Evolutionary conservation across 768 basidiomycete genomes (phyloP), one percentile per base, ranked within the genome.

Genomic region (Auriscalpium vulgare): DNA sequence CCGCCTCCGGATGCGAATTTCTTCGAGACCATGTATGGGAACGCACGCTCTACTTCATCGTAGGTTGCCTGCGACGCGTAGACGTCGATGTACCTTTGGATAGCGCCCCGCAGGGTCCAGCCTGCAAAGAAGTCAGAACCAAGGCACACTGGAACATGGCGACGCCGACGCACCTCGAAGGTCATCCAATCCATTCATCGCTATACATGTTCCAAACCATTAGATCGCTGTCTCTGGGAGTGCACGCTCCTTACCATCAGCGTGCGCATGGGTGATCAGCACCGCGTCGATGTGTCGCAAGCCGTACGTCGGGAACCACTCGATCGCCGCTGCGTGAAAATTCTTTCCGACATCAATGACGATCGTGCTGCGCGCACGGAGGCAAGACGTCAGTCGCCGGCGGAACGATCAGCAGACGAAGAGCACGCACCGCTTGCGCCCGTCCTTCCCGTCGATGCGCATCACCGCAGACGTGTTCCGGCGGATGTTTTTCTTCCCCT

Each of bases 131-230:
- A 47, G 17, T 46, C 16, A 47, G 17, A 54, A 23, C 43, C 34
- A 19, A 19, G 17, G 46, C 17, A 54, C 35, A 34, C 36, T 46
- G 37, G 36, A 37, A 47, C 47, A 51, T 29, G 29, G 29, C 29
- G 45, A 37, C 36, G 10, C 10, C 58, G 37, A 68, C 74, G 55
- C 59, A 85, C 89, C 87, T 75, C 92, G 77, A 38, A 95, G 73
- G 68, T 95, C 93, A 70, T 95, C 93, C 55, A 95, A 69, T 3
- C 93, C 93, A 64, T 92, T 91, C 74, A 92, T 90, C 7, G 93
- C 92, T 78, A 53, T 10, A 10, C 4, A 29, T 29, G 29, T 4
- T 29, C 29, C 29, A 29, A 29, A 29, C 29, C 5, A 29, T 29
- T 29, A 29, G 29, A 29, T 29, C 29, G 29, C 29, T 29, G 5